Evolutionary conservation across 129 eudicot genomes (phyloP).

Genomic region (Sambucus nigra): DNA sequence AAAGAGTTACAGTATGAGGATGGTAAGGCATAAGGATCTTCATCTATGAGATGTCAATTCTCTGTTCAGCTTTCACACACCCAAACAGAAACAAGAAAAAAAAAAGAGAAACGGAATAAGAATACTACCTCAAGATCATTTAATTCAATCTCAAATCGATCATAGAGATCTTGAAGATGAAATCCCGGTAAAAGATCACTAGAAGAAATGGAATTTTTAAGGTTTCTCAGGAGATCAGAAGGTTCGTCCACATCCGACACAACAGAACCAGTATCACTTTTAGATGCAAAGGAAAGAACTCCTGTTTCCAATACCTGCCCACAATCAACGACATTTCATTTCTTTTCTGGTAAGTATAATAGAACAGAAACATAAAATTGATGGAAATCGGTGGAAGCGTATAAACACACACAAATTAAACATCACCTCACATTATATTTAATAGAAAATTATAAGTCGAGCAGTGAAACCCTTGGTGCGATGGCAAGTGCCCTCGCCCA

Average conservation of each 20-base stretch:
- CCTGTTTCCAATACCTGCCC: slow-evolving; percentile 52
- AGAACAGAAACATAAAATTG: too few relatives aligned
- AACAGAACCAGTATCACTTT: slow-evolving; percentile 28
- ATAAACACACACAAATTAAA: too few relatives aligned
- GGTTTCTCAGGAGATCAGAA: slow-evolving; percentile 20
- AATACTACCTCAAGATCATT: slow-evolving; percentile 53
- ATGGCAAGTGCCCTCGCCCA: too few relatives aligned
- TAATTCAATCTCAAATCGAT: slow-evolving; percentile 46
- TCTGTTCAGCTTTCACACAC: slow-evolving; percentile 1
- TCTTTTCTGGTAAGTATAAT: too few relatives aligned
- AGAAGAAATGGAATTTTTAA: slow-evolving; percentile 17
- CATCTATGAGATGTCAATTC: slow-evolving; percentile 38
- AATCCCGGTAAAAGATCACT: slow-evolving; percentile 21
- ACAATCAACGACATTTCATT: too few relatives aligned
- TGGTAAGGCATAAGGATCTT: slow-evolving; percentile 29
- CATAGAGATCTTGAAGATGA: slow-evolving; percentile 60
- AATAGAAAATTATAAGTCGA: too few relatives aligned
- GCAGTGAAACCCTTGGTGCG: too few relatives aligned
- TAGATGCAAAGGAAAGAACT: slow-evolving; percentile 46
- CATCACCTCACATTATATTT: too few relatives aligned
- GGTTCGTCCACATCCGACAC: slow-evolving; percentile 26
- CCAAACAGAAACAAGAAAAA: neutral
- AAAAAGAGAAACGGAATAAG: neutral
- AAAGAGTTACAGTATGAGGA: slow-evolving; percentile 27
- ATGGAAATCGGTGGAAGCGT: too few relatives aligned